These are phyloP conservation scores for Astrothelium macrocarpum DNA, from an alignment of 495 filamentous ascomycete genomes.

Conservation along the genomic window DNA sequence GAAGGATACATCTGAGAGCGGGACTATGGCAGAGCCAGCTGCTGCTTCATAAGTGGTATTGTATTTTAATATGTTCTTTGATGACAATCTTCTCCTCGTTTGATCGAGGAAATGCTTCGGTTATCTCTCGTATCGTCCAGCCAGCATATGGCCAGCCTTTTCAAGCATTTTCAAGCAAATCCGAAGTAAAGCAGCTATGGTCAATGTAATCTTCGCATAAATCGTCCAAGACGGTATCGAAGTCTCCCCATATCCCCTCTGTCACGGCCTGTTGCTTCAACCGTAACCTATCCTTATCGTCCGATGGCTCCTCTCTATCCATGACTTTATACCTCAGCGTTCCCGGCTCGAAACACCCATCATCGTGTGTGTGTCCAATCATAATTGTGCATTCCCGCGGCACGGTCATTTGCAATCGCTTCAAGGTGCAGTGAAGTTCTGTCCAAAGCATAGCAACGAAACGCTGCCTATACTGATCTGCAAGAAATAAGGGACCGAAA, in stretches of 20 bases:
- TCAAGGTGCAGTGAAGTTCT: too few relatives aligned
- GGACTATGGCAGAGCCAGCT: conserved; percentile 22
- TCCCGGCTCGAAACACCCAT: not conserved
- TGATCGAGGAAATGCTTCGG: not conserved
- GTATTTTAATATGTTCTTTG: not conserved
- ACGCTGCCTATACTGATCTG: too few relatives aligned
- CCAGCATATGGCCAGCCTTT: too few relatives aligned
- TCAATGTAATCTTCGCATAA: too few relatives aligned
- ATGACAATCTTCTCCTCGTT: not conserved
- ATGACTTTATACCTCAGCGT: not conserved
- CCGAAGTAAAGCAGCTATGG: too few relatives aligned
- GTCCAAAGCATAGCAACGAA: too few relatives aligned
- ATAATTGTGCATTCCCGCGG: not conserved
- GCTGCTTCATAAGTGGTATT: not conserved
- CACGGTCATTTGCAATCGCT: not conserved
- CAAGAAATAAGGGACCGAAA: not conserved
- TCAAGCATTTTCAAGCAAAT: too few relatives aligned
- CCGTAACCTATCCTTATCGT: not conserved
- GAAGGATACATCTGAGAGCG: conserved; percentile 31
- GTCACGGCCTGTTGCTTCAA: too few relatives aligned
- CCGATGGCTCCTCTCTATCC: not conserved
- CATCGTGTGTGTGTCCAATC: not conserved
- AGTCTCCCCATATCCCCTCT: too few relatives aligned
- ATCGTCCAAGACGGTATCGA: too few relatives aligned
- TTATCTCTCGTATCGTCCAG: too few relatives aligned